Base-by-base conservation (phyloP, 805 yeast species). In the Starmerella kuoi region DNA sequence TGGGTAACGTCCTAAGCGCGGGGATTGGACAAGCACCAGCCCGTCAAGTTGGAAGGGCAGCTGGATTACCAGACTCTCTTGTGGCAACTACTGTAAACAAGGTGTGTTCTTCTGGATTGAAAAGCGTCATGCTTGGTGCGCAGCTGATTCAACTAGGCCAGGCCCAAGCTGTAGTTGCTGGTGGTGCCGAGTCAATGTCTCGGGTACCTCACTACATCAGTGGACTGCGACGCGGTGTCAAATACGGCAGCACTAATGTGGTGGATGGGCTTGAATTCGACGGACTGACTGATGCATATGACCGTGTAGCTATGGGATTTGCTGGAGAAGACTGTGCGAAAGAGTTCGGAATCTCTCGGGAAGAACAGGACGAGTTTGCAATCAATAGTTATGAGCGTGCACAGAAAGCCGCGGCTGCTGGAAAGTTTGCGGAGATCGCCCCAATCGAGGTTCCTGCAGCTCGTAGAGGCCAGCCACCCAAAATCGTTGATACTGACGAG, bases 131-230 rank as follows among this genome's bases (percentile, higher is more conserved):
- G 55, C 64, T 82, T 46, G 98, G 84, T 49, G 86, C 96, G 32
- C 97, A 87, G 68, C 67, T 86, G 40, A 87, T 91, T 55, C 63
- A 81, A 60, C 73, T 88, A 51, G 96, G 96, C 42, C 68, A 72
- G 51, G 94, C 95, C 42, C 95, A 87, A 57, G 77, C 88, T 46
- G 91, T 91, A 35, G 81, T 91, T 52, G 93, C 88, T 23, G 98
- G 97, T 54, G 98, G 98, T 59, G 91, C 95, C 53, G 98, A 91
- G 67, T 80, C 94, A 44, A 88, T 91, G 98, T 71, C 94, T 46
- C 88, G 88, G 61, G 76, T 87, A 26, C 98, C 98, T 43, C 88
- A 87, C 72, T 88, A 88, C 61, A 58, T 84, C 44, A 91, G 94
- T 45, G 61, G 76, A 42, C 86, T 88, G 33, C 80, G 99, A 67